Evolutionary conservation across 192 early-diverging fungal species (phyloP).

Genomic region (Coemansia erecta): DNA sequence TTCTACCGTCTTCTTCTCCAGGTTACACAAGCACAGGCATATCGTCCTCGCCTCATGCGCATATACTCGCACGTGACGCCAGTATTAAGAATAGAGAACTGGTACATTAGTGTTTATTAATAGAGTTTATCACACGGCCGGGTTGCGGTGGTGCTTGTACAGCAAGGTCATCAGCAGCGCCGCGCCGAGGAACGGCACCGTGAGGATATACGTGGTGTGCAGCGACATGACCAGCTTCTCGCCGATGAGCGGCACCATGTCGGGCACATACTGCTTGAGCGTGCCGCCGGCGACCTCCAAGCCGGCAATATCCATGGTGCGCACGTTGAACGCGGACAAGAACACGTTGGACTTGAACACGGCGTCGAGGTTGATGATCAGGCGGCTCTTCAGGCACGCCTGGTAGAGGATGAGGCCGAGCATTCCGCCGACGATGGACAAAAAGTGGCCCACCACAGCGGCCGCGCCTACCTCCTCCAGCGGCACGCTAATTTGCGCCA

Average conservation of each 20-base stretch:
- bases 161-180: slow-evolving; percentile 35
- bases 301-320: slow-evolving; percentile 43
- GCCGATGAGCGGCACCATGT: slow-evolving; percentile 21
- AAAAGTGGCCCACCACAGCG: slow-evolving; percentile 40
- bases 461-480: slow-evolving; percentile 30
- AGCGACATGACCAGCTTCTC: slow-evolving; percentile 28
- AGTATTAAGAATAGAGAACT: background rate
- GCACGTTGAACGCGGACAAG: slow-evolving; percentile 26
- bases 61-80: background rate
- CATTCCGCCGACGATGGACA: slow-evolving; percentile 51
- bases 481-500: slow-evolving; percentile 40
- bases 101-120: background rate
- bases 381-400: slow-evolving; percentile 44
- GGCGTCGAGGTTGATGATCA: slow-evolving; percentile 30
- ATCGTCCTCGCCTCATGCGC: background rate
- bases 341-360: slow-evolving; percentile 30
- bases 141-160: slow-evolving; percentile 29
- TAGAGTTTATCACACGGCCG: background rate
- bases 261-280: slow-evolving; percentile 22
- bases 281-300: slow-evolving; percentile 32
- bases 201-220: slow-evolving; percentile 36
- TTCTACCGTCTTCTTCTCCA: background rate
- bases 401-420: slow-evolving; percentile 49
- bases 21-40: background rate
- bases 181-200: slow-evolving; percentile 39